Conservation (phyloP, 805 yeast genomes). For the Isabelozyma heimii region DNA sequence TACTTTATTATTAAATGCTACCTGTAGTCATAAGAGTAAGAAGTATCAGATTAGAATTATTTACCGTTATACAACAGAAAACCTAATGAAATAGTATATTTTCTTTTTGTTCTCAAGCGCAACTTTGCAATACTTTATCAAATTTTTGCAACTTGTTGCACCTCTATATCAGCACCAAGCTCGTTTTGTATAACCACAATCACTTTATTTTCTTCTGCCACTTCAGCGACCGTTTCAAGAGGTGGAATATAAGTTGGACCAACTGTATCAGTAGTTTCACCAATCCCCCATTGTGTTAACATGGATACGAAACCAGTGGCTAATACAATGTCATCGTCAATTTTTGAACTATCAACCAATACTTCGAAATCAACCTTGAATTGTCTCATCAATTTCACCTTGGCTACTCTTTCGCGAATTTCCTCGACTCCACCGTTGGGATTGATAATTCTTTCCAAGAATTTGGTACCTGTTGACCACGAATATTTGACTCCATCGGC, state of each 20-base stretch:
- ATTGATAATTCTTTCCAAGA: slow-evolving; percentile 50
- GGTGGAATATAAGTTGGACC: slow-evolving; percentile 45
- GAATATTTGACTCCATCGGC: slow-evolving; percentile 52
- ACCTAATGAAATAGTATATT: no score
- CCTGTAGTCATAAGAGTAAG: not conserved
- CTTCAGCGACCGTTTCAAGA: slow-evolving; percentile 4
- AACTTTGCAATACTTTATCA: not conserved
- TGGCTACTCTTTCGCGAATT: slow-evolving; percentile 50
- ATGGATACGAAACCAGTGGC: slow-evolving; percentile 62
- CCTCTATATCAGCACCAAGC: slow-evolving; percentile 3
- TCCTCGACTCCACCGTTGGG: slow-evolving; percentile 60
- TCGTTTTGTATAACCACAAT: slow-evolving; percentile 5
- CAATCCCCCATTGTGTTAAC: slow-evolving; percentile 67
- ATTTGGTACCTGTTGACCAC: slow-evolving; percentile 54
- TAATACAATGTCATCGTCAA: slow-evolving; percentile 51
- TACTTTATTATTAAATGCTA: not conserved
- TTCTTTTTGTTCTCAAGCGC: not conserved
- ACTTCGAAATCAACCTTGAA: slow-evolving; percentile 60
- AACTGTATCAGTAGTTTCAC: slow-evolving; percentile 49
- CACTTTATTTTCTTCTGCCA: slow-evolving; percentile 14
- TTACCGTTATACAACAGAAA: no score
- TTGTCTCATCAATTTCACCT: slow-evolving; percentile 55
- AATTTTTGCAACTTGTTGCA: not conserved
- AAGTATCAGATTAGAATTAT: no score
- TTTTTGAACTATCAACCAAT: slow-evolving; percentile 44